Conservation (phyloP, 2,329 filamentous ascomycete genomes). For the Sarocladium kiliense region DNA sequence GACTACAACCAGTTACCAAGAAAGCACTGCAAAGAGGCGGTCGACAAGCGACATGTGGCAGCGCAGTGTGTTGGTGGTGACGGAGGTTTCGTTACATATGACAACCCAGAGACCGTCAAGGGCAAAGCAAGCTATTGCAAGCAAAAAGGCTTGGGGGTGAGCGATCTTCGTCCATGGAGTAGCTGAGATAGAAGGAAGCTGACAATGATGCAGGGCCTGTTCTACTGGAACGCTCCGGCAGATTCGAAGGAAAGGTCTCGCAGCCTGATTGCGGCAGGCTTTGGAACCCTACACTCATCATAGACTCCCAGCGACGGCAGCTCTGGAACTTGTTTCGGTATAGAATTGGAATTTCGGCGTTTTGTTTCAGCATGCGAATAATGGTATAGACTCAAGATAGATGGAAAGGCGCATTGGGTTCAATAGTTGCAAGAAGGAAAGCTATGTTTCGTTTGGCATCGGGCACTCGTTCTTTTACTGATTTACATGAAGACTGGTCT, state of each 20-base stretch:
- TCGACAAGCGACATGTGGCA: slow-evolving; percentile 63
- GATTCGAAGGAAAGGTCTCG: slow-evolving; percentile 56
- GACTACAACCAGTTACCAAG: slow-evolving; percentile 68
- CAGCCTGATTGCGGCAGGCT: slow-evolving; percentile 54
- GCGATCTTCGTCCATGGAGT: slow-evolving; percentile 20
- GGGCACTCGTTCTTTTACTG: too few relatives aligned
- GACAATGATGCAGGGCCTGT: slow-evolving; percentile 52
- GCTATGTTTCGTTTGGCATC: too few relatives aligned
- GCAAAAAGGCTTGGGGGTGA: slow-evolving; percentile 61
- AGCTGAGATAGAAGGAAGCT: neutral
- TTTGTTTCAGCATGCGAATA: too few relatives aligned
- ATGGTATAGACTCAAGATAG: neutral
- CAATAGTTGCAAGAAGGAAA: too few relatives aligned
- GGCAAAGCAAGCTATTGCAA: slow-evolving; percentile 71
- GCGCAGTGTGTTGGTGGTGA: slow-evolving; percentile 69
- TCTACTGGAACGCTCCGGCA: slow-evolving; percentile 76
- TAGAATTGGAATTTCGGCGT: slow-evolving; percentile 13
- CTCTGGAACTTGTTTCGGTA: slow-evolving; percentile 13
- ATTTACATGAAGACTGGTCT: too few relatives aligned
- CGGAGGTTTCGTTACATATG: slow-evolving; percentile 74
- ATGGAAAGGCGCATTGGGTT: neutral
- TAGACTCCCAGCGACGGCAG: too few relatives aligned
- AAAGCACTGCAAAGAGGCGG: slow-evolving; percentile 55
- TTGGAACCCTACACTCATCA: slow-evolving; percentile 50
- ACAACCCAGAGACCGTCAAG: slow-evolving; percentile 70